A percentile compares a stretch with the other conserved stretches of the same genome.
phyloP scores from a whole-genome alignment of 225 moss, liverwort and hornwort genomes.

The Asterella californica region DNA sequence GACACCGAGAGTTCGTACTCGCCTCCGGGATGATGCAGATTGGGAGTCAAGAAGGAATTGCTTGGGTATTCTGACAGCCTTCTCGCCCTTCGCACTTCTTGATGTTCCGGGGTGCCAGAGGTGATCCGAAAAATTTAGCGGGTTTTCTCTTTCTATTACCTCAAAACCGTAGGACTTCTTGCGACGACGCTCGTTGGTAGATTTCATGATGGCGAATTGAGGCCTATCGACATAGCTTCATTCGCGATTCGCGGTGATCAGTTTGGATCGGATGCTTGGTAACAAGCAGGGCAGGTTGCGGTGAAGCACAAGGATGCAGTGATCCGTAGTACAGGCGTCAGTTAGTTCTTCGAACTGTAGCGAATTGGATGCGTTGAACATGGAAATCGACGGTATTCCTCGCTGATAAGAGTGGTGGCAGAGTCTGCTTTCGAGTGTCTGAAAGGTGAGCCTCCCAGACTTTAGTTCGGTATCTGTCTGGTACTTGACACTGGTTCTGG shows the following conservation, averaged over 20 bases:
- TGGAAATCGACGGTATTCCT: not conserved
- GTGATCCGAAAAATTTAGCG: not conserved
- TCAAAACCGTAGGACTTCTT: not conserved
- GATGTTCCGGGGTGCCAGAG: constrained; percentile 8
- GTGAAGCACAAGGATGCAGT: constrained; percentile 1
- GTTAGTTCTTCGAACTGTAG: not conserved
- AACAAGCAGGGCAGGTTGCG: not conserved
- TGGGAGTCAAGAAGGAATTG: not conserved
- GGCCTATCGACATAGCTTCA: not conserved
- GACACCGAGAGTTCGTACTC: not conserved
- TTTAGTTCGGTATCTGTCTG: not conserved
- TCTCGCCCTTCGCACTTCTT: not conserved
- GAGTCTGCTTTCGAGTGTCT: not conserved
- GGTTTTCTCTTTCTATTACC: not conserved
- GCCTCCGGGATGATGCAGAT: constrained; percentile 3
- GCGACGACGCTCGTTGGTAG: not conserved
- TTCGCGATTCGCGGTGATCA: not conserved
- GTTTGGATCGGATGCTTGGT: not conserved
- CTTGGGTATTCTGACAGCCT: not conserved
- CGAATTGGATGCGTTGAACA: not conserved
- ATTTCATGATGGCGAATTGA: not conserved
- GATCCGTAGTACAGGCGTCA: not conserved
- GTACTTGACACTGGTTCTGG: no score
- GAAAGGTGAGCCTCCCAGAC: constrained; percentile 7
- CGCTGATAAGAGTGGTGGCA: not conserved